Evolutionary conservation across 2,329 filamentous ascomycete species (phyloP), one percentile per base, ranked within the genome.

Genomic region (Zymoseptoria tritici): DNA sequence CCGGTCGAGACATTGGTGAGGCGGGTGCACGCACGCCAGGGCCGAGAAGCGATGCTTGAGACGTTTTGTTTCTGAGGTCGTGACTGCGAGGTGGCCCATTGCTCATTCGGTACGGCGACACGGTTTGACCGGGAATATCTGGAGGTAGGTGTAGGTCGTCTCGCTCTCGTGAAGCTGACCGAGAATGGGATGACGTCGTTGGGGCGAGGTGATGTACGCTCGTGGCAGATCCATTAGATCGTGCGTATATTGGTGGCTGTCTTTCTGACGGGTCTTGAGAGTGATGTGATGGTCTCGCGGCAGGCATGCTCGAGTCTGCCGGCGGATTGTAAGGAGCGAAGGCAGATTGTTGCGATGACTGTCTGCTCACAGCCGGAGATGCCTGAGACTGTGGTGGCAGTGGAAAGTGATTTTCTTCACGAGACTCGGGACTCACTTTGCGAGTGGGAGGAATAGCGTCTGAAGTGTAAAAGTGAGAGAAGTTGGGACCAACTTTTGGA

Each of bases 161-260:
- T 13, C 36, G 36, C 16, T 42, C 36, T 42, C 36, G 36, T 42
- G 52, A 36, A 60, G 56, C 49, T 57, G 53, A 4, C 56, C 57
- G 54, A 57, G 60, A 24, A 21, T 60, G 59, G 26, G 57, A 11
- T 57, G 56, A 42, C 50, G 58, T 22, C 57, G 62, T 55, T 11
- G 53, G 56, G 9, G 63, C 29, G 16, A 60, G 58, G 22, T 56
- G 52, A 21, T 64, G 59, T 22, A 67, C 20, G 26, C 60, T 65
- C 8, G 61, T 54, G 13, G 63, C 62, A 24, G 63, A 67, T 13
- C 54, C 63, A 53, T 67, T 67, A 3, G 60, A 57, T 52, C n/a
- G 60, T 7, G 29, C 52, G 53, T 57, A 64, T 36, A 63, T 31
- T 58, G 57, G 46, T 57, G 46, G 51, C 59, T 59, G 36, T n/a